These are phyloP conservation scores for Kluyveromyces marxianus DNA, from an alignment of 1,139 yeast genomes.

Conservation along the genomic window DNA sequence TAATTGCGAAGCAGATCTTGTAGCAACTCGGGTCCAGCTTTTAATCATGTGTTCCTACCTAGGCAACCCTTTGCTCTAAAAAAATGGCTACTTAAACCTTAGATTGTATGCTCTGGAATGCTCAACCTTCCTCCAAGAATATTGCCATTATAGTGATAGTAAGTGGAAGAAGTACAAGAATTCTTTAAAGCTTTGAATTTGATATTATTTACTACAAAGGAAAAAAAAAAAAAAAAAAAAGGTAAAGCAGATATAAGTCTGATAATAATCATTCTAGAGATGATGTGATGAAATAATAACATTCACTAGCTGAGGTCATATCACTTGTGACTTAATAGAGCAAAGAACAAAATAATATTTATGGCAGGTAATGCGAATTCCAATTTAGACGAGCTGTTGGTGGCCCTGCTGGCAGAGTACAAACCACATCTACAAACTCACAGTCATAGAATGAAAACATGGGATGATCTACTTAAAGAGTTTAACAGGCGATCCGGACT, in stretches of 20 bases:
- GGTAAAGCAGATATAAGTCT: too few species aligned
- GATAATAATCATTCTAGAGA: too few species aligned
- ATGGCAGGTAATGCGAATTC: not conserved
- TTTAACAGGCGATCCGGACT: constrained; percentile 21
- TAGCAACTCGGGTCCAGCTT: constrained; percentile 1
- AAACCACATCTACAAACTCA: constrained; percentile 27
- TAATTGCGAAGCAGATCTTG: constrained; percentile 4
- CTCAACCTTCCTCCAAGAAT: too few species aligned
- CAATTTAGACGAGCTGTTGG: constrained; percentile 14
- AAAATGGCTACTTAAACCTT: not conserved
- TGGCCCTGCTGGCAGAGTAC: constrained; percentile 17
- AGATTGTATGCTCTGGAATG: not conserved
- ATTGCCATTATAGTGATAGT: too few species aligned
- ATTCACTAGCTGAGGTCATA: too few species aligned
- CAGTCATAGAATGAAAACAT: constrained; percentile 21
- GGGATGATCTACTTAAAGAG: constrained; percentile 21
- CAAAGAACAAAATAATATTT: too few species aligned
- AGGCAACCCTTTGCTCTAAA: not conserved
- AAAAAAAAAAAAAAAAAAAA: too few species aligned
- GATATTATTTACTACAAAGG: too few species aligned
- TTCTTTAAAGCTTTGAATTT: too few species aligned
- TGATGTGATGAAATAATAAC: too few species aligned
- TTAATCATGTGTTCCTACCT: not conserved
- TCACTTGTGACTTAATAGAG: too few species aligned
- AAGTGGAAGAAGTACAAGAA: too few species aligned